Percentiles rank a stretch among this genome's conserved stretches.
These are phyloP conservation scores for Phialophora macrospora DNA, from an alignment of 2,329 filamentous ascomycete genomes.

Conservation along the genomic window DNA sequence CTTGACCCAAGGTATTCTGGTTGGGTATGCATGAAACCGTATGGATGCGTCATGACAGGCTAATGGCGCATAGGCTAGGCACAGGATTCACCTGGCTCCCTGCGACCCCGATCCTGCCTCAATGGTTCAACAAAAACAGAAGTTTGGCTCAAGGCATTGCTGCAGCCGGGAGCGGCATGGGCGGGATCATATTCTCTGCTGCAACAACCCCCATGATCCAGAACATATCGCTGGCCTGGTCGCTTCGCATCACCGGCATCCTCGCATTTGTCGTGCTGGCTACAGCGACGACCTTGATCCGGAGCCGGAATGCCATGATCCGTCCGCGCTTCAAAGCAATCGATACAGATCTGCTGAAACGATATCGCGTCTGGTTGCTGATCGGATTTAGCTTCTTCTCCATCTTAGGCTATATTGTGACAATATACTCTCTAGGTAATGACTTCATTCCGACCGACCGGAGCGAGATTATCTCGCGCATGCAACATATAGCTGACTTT, in stretches of 20 bases:
- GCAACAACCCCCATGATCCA: constrained; percentile 42
- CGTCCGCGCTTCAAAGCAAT: constrained; percentile 38
- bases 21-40: constrained; percentile 31
- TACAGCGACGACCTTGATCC: constrained; percentile 40
- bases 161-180: constrained; percentile 42
- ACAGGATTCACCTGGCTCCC: constrained; percentile 41
- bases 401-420: constrained; percentile 55
- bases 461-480: background rate
- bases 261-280: constrained; percentile 38
- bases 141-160: constrained; percentile 43
- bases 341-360: constrained; percentile 36
- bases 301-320: constrained; percentile 40
- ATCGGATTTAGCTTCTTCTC: constrained; percentile 51
- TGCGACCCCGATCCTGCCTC: constrained; percentile 38
- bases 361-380: constrained; percentile 38
- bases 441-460: background rate
- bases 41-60: background rate
- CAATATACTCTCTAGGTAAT: constrained; percentile 15
- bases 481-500: background rate
- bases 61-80: constrained; percentile 29
- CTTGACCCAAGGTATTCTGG: constrained; percentile 41
- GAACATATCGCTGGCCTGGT: constrained; percentile 40
- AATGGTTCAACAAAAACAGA: constrained; percentile 44
- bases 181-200: constrained; percentile 41
- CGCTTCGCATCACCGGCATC: constrained; percentile 43